Evolutionary conservation across 805 yeast genomes (phyloP).

Genomic region (Myxozyma nipponensis): DNA sequence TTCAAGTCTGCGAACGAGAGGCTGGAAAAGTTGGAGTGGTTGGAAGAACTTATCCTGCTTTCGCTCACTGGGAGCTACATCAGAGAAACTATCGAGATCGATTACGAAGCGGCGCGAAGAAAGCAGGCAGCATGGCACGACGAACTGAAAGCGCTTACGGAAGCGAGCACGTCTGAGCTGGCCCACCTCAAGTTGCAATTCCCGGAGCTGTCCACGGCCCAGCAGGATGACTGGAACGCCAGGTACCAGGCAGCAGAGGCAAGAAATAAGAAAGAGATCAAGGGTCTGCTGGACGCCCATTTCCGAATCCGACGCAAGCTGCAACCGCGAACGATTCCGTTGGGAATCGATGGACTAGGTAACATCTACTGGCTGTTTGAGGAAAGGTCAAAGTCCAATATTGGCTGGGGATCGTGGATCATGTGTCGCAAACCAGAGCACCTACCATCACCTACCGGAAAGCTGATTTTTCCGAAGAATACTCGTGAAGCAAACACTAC

Average conservation of each 20-base stretch:
- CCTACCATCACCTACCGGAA: constrained; percentile 26
- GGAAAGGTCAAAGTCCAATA: constrained; percentile 33
- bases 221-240: constrained; percentile 31
- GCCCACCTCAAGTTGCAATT: constrained; percentile 28
- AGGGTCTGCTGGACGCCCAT: constrained; percentile 32
- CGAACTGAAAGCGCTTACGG: constrained; percentile 31
- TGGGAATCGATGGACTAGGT: constrained; percentile 36
- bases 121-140: constrained; percentile 32
- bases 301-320: constrained; percentile 33
- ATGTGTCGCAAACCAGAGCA: constrained; percentile 28
- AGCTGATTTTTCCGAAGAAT: constrained; percentile 21
- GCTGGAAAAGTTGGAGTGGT: constrained; percentile 31
- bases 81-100: constrained; percentile 36
- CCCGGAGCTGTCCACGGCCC: constrained; percentile 24
- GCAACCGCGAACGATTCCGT: constrained; percentile 35
- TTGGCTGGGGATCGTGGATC: constrained; percentile 38
- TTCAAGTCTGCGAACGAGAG: constrained; percentile 29
- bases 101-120: constrained; percentile 33
- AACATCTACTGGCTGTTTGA: constrained; percentile 40
- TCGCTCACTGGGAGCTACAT: constrained; percentile 38
- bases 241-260: constrained; percentile 32
- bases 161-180: constrained; percentile 29
- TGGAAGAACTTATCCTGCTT: constrained; percentile 32
- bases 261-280: constrained; percentile 30
- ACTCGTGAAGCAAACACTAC: too few species aligned